Evolutionary conservation across 2,329 filamentous ascomycete species (phyloP).

Genomic region (Hymenoscyphus salicellus): DNA sequence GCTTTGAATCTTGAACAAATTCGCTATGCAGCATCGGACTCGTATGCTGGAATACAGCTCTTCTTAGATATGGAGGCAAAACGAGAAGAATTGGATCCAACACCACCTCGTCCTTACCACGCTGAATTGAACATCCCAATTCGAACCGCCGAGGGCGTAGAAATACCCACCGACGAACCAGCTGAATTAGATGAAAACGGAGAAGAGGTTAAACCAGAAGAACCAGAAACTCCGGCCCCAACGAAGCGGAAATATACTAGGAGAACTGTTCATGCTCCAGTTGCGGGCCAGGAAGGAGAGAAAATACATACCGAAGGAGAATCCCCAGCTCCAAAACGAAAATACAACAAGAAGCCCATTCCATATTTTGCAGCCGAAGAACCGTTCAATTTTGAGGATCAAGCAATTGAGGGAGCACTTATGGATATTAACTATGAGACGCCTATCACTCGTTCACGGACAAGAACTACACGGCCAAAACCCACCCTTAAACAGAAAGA

Average conservation of each 20-base stretch:
- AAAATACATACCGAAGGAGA: not conserved
- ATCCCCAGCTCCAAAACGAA: conserved; percentile 1
- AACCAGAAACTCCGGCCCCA: conserved; percentile 1
- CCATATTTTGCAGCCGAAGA: not conserved
- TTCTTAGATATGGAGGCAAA: conserved; percentile 69
- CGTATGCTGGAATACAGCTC: conserved; percentile 74
- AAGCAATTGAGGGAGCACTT: not conserved
- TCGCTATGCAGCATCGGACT: conserved; percentile 74
- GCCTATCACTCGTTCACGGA: not conserved
- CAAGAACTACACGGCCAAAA: not conserved
- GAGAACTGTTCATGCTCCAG: not conserved
- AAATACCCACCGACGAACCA: conserved; percentile 30
- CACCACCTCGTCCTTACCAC: conserved; percentile 66
- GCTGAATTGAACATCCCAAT: conserved; percentile 67
- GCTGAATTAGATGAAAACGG: conserved; percentile 32
- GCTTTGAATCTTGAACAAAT: conserved; percentile 63
- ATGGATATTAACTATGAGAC: not conserved
- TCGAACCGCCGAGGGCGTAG: conserved; percentile 47
- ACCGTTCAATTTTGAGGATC: not conserved
- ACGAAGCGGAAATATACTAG: not conserved
- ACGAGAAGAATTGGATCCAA: conserved; percentile 63
- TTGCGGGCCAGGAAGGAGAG: not conserved
- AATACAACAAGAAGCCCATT: conserved; percentile 6
- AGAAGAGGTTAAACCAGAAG: conserved; percentile 25
- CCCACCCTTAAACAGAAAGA: not conserved